Evolutionary conservation across 345 rosid species (phyloP).

Genomic region (Abelmoschus esculentus): DNA sequence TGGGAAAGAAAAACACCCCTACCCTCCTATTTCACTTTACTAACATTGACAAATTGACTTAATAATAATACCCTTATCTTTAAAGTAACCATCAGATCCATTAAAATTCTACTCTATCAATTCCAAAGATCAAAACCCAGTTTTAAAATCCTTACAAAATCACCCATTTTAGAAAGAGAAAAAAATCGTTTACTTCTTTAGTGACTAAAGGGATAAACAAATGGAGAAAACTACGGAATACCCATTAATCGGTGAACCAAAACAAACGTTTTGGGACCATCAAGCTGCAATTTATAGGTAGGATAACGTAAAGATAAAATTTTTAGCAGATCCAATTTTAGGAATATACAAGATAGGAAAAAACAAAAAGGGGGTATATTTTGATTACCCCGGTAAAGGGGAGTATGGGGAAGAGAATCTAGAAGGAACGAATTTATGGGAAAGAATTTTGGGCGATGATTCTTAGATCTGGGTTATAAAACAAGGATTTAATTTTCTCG

Average conservation of each 20-base stretch:
- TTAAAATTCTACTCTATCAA: slow-evolving; percentile 10
- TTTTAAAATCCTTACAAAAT: background rate
- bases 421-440: slow-evolving; percentile 18
- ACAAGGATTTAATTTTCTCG: slow-evolving; percentile 17
- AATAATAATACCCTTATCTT: slow-evolving; percentile 4
- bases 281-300: slow-evolving; percentile 18
- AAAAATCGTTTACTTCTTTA: background rate
- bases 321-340: background rate
- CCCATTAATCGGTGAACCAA: slow-evolving; percentile 17
- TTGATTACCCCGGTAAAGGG: background rate
- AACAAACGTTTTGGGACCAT: slow-evolving; percentile 1
- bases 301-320: background rate
- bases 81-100: slow-evolving; percentile 23
- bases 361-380: background rate
- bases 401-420: slow-evolving; percentile 7
- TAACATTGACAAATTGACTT: slow-evolving; percentile 17
- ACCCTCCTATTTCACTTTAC: background rate
- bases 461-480: slow-evolving; percentile 31
- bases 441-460: slow-evolving; percentile 19
- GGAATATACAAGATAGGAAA: background rate
- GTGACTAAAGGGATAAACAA: background rate
- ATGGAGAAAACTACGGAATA: slow-evolving; percentile 13
- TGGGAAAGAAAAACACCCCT: background rate
- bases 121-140: slow-evolving; percentile 13
- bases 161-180: background rate